Percentiles rank a stretch among this genome's conserved stretches.
Evolutionary conservation across 441 rosid species (phyloP).

Genomic region (Arabidopsis hybrid): DNA sequence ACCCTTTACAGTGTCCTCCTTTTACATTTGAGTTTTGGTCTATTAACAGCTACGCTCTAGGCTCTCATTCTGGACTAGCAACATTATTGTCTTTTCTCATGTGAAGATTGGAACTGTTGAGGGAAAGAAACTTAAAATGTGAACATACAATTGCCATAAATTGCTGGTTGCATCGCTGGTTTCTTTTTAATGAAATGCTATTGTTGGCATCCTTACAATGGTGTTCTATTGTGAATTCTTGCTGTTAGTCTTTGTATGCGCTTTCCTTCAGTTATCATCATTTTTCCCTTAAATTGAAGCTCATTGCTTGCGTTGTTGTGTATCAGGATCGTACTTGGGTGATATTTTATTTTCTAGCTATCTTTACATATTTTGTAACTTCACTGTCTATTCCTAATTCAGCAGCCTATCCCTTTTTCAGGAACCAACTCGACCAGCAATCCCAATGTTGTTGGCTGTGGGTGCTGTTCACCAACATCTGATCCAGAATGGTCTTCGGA

Average conservation of each 20-base stretch:
- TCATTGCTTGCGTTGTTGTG: background rate
- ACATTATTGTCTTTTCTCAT: constrained; percentile 30
- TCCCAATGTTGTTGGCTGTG: constrained; percentile 97
- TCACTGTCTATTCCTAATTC: constrained; percentile 27
- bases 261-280: background rate
- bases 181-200: constrained; percentile 15
- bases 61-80: constrained; percentile 23
- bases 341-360: constrained; percentile 12
- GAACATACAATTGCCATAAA: constrained; percentile 7
- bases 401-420: constrained; percentile 45
- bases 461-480: constrained; percentile 99
- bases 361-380: constrained; percentile 7
- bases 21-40: constrained; percentile 16
- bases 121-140: constrained; percentile 24
- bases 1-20: background rate
- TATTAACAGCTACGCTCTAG: constrained; percentile 10
- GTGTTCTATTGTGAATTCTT: constrained; percentile 10
- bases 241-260: constrained; percentile 1
- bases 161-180: constrained; percentile 23
- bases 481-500: constrained; percentile 94
- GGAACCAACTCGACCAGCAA: constrained; percentile 96
- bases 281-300: background rate
- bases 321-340: constrained; percentile 9
- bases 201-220: constrained; percentile 5
- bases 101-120: constrained; percentile 10